Base-by-base conservation (phyloP, 208 protist species). In the Trypanosoma platydactyli region DNA sequence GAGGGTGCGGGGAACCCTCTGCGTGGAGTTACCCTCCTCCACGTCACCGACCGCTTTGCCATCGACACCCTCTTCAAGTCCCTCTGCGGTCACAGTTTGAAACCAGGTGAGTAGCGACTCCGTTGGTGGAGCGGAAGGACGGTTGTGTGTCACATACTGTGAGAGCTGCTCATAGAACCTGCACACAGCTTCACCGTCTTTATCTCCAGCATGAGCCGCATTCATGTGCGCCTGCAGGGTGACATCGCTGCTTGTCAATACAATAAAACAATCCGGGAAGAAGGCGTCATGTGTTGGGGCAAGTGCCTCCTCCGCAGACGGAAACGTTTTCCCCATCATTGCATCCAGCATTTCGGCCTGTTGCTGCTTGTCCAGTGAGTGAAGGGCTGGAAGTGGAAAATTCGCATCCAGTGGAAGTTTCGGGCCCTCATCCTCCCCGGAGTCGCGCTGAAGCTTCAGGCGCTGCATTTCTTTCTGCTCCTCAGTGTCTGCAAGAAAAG, bases 211-310 rank as follows among this genome's bases (percentile, higher is more conserved):
- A 55, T 64, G 5, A 27, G 50, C 33, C 5, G 71, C 70, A 25
- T 73, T 63, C 12, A 77, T 73, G 42, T 75, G 69, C 44, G 81
- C 49, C 66, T 73, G 74, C 55, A 91, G 64, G 73, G 73, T 44
- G 52, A 64, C 64, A 2, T 75, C 50, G 50, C 64, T 64, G 29
- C 77, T 64, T 29, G 77, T 62, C 16, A 94, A 61, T 3, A 66
- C 50, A 12, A 94, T 54, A 13, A 94, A 84, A 38, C 86, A 77
- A 30, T 89, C 74, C 16, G 88, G 82, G 33, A 91, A 94, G 22
- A 89, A 58, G 0, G 27, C 75, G 59, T 91, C 86, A 40, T 87
- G 48, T 25, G 91, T 86, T 0, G 89, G 69, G 13, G 71, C 73
- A 54, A 94, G 71, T 0, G 40, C 57, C 15, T 69, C 66, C 38